These are phyloP conservation scores for Escallonia rubra DNA, from an alignment of 129 eudicot genomes.

Conservation along the genomic window DNA sequence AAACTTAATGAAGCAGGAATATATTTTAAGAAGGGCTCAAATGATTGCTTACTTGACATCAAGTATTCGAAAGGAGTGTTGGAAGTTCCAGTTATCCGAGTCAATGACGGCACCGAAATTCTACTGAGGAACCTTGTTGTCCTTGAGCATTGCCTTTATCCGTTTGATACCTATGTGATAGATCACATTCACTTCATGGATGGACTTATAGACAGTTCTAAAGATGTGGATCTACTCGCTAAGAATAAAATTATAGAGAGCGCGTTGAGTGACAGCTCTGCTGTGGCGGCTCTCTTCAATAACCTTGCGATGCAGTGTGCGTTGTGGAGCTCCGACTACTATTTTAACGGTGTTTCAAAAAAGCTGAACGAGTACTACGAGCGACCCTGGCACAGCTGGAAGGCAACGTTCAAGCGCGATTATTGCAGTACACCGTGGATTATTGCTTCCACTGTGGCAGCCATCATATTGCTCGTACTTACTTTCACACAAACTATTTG, in stretches of 20 bases:
- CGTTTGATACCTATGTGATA: constrained; percentile 6
- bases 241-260: constrained; percentile 14
- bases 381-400: constrained; percentile 15
- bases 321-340: neutral
- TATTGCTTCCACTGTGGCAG: constrained; percentile 6
- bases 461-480: constrained; percentile 14
- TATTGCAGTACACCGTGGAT: constrained; percentile 17
- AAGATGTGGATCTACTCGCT: constrained; percentile 23
- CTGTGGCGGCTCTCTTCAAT: constrained; percentile 6
- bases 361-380: constrained; percentile 8
- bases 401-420: constrained; percentile 10
- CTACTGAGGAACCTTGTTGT: constrained; percentile 16
- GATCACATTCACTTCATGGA: constrained; percentile 23
- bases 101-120: constrained; percentile 5
- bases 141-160: constrained; percentile 12
- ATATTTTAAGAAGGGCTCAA: neutral
- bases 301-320: neutral
- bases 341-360: constrained; percentile 7
- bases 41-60: constrained; percentile 9
- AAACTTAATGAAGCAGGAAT: constrained; percentile 21
- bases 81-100: constrained; percentile 9
- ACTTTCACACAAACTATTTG: constrained; percentile 9
- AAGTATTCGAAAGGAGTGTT: constrained; percentile 11
- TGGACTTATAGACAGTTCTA: constrained; percentile 5
- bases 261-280: constrained; percentile 10